Evolutionary conservation across 345 rosid genomes (phyloP), one percentile per base, ranked within the genome.

Genomic region (Arabidopsis arenosa): DNA sequence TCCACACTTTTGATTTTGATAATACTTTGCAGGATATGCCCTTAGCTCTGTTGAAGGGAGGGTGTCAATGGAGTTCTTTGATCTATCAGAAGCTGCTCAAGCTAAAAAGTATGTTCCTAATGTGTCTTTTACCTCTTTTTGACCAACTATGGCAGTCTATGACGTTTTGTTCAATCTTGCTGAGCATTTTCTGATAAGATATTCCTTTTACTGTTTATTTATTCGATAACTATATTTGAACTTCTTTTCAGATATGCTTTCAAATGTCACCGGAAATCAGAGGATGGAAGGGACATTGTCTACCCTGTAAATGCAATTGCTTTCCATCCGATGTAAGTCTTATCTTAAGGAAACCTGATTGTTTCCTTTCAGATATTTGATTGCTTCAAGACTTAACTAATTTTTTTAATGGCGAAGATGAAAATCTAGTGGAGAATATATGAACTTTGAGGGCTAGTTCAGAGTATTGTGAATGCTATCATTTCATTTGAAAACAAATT

Each of bases 41-140:
- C 93, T 94, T 60, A 94, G 97, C 80, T 94, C 96, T 49, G 97
- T 94, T 68, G 97, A 94, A 79, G 97, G 98, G 51, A 84, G 98
- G 74, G 96, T 94, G 52, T 90, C 98, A n/a, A 94, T 94, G 98
- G 98, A 92, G 75, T 92, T 90, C 69, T 94, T 94, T 73, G 97
- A 92, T 84, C 93, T 83, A 49, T 87, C 98, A 40, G 98, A 94
- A 69, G 85, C 96, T 57, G 90, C 90, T 82, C 98, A 94, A 79
- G 88, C 96, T 70, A 94, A 94, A 92, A 94, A 90, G 98, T 92
- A 88, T 21, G 84, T 60, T 2, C 51, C 39, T 15, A 37, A 53
- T 57, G 13, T 13, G 15, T 52, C 36, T 26, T 30, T 47, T 17
- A 15, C 30, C 62, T 69, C 58, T 18, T 21, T 80, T 28, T 36